Evolutionary conservation across 805 yeast genomes (phyloP).

Genomic region (Candida silvicultrix): DNA sequence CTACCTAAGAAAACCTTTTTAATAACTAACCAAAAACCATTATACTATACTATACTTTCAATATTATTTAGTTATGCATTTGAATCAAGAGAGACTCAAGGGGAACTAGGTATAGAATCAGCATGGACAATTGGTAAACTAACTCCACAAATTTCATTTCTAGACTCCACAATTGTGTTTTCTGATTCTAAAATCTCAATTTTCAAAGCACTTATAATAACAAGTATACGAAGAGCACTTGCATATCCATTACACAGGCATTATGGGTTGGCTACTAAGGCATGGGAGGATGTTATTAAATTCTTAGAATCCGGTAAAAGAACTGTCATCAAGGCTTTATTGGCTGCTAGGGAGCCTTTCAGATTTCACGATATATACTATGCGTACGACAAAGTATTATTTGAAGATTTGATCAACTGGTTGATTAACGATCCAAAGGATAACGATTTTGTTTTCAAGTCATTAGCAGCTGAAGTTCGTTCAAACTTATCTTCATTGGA

Average conservation of each 20-base stretch:
- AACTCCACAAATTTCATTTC: conserved; percentile 66
- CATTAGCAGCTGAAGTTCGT: conserved; percentile 58
- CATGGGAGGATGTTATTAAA: conserved; percentile 71
- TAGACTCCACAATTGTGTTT: conserved; percentile 54
- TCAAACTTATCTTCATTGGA: conserved; percentile 32
- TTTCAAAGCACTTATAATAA: conserved; percentile 48
- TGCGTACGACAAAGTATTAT: conserved; percentile 69
- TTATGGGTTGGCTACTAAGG: conserved; percentile 49
- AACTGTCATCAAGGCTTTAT: conserved; percentile 50
- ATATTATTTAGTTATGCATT: conserved; percentile 68
- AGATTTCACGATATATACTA: conserved; percentile 80
- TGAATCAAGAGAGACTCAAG: conserved; percentile 69
- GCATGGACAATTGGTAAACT: conserved; percentile 93
- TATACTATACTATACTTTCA: conserved; percentile 58
- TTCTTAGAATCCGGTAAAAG: conserved; percentile 66
- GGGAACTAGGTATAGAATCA: conserved; percentile 73
- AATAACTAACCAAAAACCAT: conserved; percentile 46
- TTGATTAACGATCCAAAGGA: conserved; percentile 50
- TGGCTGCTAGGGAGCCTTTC: conserved; percentile 65
- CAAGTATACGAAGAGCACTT: conserved; percentile 67
- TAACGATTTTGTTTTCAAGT: conserved; percentile 50
- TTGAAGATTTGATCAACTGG: conserved; percentile 80
- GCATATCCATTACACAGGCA: conserved; percentile 77
- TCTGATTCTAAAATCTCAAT: conserved; percentile 23
- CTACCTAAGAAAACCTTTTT: conserved; percentile 61